phyloP scores from a whole-genome alignment of 2,329 filamentous ascomycete species.

The Colletotrichum trifolii region DNA sequence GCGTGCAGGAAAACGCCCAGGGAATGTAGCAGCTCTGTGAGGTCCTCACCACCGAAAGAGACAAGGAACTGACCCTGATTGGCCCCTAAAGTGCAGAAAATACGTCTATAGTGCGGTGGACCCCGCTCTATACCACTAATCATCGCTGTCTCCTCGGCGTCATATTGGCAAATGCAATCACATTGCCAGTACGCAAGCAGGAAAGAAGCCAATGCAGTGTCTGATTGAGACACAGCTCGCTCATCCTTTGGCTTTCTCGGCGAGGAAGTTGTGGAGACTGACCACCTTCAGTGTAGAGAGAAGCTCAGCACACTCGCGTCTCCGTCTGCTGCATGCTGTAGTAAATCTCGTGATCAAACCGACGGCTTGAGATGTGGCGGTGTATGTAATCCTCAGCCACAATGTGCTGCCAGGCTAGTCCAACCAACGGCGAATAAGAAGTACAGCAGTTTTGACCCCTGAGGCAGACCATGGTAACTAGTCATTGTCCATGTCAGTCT shows the following conservation, averaged over 20 bases:
- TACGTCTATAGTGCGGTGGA: background rate
- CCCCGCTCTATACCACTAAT: conserved; percentile 11
- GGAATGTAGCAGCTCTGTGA: conserved; percentile 3
- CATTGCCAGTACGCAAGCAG: background rate
- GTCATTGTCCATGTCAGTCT: background rate
- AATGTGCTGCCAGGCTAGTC: background rate
- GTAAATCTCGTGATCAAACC: no score
- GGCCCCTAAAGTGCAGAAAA: conserved; percentile 1
- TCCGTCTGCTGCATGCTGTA: no score
- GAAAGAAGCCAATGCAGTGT: background rate
- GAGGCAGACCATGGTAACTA: background rate
- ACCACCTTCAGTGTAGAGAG: no score
- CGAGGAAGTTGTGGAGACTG: background rate
- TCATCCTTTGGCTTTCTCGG: background rate
- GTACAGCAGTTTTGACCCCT: background rate
- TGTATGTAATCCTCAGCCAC: conserved; percentile 1
- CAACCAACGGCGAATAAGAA: no score
- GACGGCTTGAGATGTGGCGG: no score
- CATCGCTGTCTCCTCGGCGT: conserved; percentile 25
- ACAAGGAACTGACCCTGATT: conserved; percentile 3
- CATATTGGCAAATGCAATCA: conserved; percentile 4
- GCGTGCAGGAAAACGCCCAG: conserved; percentile 7
- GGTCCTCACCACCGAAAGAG: background rate
- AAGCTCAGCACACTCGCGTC: no score
- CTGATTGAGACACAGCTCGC: background rate